Evolutionary conservation across 768 basidiomycete species (phyloP).

Genomic region (Tulasnella sp.): DNA sequence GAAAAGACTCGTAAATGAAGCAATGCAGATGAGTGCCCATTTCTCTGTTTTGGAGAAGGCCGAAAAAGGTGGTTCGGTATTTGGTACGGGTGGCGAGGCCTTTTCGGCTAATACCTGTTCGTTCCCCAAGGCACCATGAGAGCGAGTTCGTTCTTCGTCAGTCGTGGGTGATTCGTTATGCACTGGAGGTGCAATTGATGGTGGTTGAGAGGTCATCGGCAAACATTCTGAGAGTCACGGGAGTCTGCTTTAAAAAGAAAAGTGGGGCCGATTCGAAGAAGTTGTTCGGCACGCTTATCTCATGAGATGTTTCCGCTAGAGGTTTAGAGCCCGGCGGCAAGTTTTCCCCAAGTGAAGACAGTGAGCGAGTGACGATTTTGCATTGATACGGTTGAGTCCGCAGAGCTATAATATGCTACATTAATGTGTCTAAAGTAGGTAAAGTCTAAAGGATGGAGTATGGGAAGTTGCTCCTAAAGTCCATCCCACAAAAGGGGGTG

Average conservation of each 20-base stretch:
- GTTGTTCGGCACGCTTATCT: background rate
- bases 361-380: slow-evolving; percentile 7
- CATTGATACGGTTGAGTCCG: background rate
- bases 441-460: background rate
- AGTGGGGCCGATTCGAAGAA: background rate
- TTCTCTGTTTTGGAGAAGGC: slow-evolving; percentile 33
- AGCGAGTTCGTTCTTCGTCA: background rate
- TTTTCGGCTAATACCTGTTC: background rate
- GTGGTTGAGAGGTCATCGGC: background rate
- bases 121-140: background rate
- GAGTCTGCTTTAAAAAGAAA: background rate
- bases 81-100: background rate
- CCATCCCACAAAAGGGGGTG: background rate
- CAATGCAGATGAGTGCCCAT: slow-evolving; percentile 32
- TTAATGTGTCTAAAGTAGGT: background rate
- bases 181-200: background rate
- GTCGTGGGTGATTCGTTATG: background rate
- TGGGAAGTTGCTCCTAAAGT: background rate
- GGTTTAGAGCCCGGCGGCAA: background rate
- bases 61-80: background rate
- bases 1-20: slow-evolving; percentile 27
- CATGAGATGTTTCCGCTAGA: background rate
- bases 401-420: slow-evolving; percentile 7
- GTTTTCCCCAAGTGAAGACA: background rate
- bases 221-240: slow-evolving; percentile 6